Base-by-base conservation (phyloP, 2,329 filamentous ascomycete species). In the Alternaria sp. region DNA sequence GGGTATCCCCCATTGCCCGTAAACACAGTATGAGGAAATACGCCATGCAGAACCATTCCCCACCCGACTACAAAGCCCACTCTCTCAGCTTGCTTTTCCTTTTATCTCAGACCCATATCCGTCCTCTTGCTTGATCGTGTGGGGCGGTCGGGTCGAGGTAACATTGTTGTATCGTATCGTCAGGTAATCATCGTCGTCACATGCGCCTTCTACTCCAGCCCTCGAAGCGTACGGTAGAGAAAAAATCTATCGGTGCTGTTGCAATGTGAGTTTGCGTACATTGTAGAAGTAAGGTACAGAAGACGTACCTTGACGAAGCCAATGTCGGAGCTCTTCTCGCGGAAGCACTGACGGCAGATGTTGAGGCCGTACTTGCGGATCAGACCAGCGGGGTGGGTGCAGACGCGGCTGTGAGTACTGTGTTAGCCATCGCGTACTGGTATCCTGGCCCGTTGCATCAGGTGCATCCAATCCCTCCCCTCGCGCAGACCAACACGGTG, bases 291-390 rank as follows among this genome's bases (percentile, higher is more conserved):
- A 36, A 23, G 21, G 17, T 52, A 17, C 26, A 4, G 26, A 28
- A 28, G 26, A 32, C 57, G 57, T 83, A 90, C 88, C 88, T 90
- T 90, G 82, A 85, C 82, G 85, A 90, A 90, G 76, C 88, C 88
- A 80, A 90, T 90, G 81, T 90, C 88, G 79, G 81, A 80, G 78
- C 84, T 83, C 86, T 90, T 90, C 85, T 90, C 88, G 76, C 88
- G 82, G 86, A 90, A 90, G 86, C 88, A 90, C 83, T 88, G 86
- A 86, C 88, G 87, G 86, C 88, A 90, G 84, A 90, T 89, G 81
- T 97, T 93, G 79, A 97, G 89, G 82, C 96, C 95, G 88, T 99
- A 99, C 88, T 99, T 99, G 88, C 96, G 94, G 90, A 99, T 97
- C 78, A 99, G 90, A 96, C 96, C 96, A 81, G 96, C 95, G 82